Percentiles rank a stretch among this genome's conserved stretches.
Evolutionary conservation across 2,329 filamentous ascomycete genomes (phyloP).

Genomic region (Claviceps sp.): DNA sequence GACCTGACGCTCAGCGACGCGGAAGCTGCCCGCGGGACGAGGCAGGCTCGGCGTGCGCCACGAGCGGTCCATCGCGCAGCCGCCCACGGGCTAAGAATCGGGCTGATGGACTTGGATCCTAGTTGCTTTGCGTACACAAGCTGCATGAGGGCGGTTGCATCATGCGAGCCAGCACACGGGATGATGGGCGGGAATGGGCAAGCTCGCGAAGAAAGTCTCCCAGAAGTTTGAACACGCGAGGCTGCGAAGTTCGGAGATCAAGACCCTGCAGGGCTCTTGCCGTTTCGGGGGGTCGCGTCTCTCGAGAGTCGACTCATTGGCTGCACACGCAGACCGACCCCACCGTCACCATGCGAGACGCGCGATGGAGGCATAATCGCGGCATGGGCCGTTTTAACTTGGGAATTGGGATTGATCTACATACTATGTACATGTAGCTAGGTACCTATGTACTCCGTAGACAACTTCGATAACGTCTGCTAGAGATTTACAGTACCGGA

Average conservation of each 20-base stretch:
- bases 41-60: not conserved
- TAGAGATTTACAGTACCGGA: no score
- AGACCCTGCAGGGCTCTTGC: conserved; percentile 5
- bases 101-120: conserved; percentile 9
- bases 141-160: conserved; percentile 17
- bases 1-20: not conserved
- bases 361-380: no score
- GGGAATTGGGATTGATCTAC: no score
- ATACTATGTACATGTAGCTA: no score
- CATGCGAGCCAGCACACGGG: conserved; percentile 1
- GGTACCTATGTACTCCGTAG: no score
- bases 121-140: conserved; percentile 14
- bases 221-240: not conserved
- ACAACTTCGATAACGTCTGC: no score
- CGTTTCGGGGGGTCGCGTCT: conserved; percentile 1
- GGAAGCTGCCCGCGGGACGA: not conserved
- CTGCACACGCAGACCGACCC: no score
- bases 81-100: conserved; percentile 1
- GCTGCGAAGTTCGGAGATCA: not conserved
- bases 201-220: not conserved
- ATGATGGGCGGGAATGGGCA: not conserved
- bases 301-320: not conserved
- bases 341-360: no score
- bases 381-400: no score
- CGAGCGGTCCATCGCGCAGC: conserved; percentile 3